Percentiles rank a stretch among this genome's conserved stretches.
These are phyloP conservation scores for Juglanconis sp. DNA, from an alignment of 2,329 filamentous ascomycete genomes.

Conservation along the genomic window DNA sequence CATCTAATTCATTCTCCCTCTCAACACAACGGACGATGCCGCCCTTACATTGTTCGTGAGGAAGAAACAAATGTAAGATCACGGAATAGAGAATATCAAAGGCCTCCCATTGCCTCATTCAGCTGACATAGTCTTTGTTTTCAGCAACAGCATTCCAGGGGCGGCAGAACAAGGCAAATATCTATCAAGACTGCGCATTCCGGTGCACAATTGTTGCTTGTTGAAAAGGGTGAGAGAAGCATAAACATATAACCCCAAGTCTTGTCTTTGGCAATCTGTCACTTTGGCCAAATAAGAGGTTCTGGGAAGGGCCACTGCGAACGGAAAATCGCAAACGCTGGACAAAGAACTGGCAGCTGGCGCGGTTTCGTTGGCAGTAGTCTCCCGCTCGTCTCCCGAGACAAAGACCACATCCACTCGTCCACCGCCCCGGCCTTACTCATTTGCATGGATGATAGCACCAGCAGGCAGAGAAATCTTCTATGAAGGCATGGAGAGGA, in stretches of 20 bases:
- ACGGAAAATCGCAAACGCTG: slow-evolving; percentile 30
- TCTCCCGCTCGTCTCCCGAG: slow-evolving; percentile 43
- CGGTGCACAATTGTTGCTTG: slow-evolving; percentile 24
- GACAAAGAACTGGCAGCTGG: slow-evolving; percentile 27
- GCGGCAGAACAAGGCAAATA: slow-evolving; percentile 7
- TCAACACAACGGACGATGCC: slow-evolving; percentile 1
- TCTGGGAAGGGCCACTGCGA: slow-evolving; percentile 20
- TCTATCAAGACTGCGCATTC: slow-evolving; percentile 20
- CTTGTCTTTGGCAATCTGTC: slow-evolving; percentile 11
- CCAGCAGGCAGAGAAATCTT: slow-evolving; percentile 3
- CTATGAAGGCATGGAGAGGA: slow-evolving; percentile 24
- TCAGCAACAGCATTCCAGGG: slow-evolving; percentile 24
- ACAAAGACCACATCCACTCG: slow-evolving; percentile 25
- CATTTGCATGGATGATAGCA: slow-evolving; percentile 20
- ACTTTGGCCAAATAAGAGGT: not conserved
- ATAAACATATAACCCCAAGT: not conserved
- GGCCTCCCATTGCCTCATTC: slow-evolving; percentile 26
- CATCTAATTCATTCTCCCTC: slow-evolving; percentile 9
- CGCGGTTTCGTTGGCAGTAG: slow-evolving; percentile 28
- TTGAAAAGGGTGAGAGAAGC: slow-evolving; percentile 16
- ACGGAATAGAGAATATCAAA: slow-evolving; percentile 20
- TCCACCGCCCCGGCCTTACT: slow-evolving; percentile 12
- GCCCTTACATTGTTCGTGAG: slow-evolving; percentile 4
- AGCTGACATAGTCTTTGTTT: slow-evolving; percentile 38
- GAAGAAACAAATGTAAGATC: slow-evolving; percentile 20